phyloP scores from a whole-genome alignment of 75 land plant species.

The Azolla pinnata region DNA sequence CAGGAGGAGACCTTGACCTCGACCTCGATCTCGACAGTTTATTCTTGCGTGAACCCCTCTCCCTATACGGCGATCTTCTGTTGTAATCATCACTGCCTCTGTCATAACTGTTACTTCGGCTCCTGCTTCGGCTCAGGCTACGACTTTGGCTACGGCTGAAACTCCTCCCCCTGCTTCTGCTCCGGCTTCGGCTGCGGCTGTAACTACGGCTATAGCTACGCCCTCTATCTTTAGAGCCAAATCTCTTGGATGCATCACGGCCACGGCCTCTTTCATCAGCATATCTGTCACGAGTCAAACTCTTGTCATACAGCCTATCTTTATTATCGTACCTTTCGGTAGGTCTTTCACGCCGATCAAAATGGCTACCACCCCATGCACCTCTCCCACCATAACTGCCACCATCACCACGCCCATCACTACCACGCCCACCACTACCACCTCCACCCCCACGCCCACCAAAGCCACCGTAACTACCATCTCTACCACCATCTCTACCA shows the following conservation, averaged over 20 bases:
- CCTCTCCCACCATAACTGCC: slow-evolving; percentile 33
- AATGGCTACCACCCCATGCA: slow-evolving; percentile 23
- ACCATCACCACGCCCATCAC: slow-evolving; percentile 22
- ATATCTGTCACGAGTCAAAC: slow-evolving; percentile 34
- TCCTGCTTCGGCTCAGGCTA: slow-evolving; percentile 35
- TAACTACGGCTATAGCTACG: slow-evolving; percentile 36
- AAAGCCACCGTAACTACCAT: slow-evolving; percentile 35
- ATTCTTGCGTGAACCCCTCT: neutral
- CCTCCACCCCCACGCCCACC: slow-evolving; percentile 28
- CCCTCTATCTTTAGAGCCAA: slow-evolving; percentile 37
- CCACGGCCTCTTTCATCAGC: slow-evolving; percentile 44
- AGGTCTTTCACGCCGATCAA: slow-evolving; percentile 33
- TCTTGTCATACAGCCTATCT: slow-evolving; percentile 32
- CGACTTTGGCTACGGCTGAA: slow-evolving; percentile 43
- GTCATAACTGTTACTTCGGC: slow-evolving; percentile 45
- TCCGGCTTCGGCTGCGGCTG: slow-evolving; percentile 53
- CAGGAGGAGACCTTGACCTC: neutral
- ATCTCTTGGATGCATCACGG: slow-evolving; percentile 26
- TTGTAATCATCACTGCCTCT: slow-evolving; percentile 20
- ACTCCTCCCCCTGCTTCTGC: slow-evolving; percentile 49
- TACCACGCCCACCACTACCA: slow-evolving; percentile 15
- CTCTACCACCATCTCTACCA: slow-evolving; percentile 16
- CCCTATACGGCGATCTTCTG: slow-evolving; percentile 1
- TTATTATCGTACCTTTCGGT: slow-evolving; percentile 28
- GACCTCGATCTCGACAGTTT: neutral